Evolutionary conservation across 192 early-diverging fungal species (phyloP).

Genomic region (Podila horticola): DNA sequence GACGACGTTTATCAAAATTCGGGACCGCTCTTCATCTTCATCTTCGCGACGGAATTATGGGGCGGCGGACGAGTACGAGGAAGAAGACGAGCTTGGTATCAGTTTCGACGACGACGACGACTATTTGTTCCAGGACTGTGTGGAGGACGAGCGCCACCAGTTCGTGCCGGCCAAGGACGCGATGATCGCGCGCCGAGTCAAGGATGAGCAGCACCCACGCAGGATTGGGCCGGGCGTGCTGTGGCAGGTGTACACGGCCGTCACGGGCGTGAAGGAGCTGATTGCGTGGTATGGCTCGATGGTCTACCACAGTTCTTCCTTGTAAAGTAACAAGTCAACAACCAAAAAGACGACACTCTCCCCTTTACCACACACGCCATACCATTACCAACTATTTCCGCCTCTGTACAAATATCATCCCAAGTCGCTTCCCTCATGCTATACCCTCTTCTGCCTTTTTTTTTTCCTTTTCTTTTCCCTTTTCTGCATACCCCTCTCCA

Average conservation of each 20-base stretch:
- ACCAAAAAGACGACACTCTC: not conserved
- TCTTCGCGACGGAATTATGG: not conserved
- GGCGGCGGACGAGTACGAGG: slow-evolving; percentile 14
- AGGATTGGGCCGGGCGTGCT: slow-evolving; percentile 5
- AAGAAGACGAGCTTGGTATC: not conserved
- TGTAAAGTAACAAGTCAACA: slow-evolving; percentile 12
- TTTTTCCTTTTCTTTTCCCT: not conserved
- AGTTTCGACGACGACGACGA: not conserved
- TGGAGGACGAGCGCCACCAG: not conserved
- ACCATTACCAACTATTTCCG: not conserved
- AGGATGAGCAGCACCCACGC: not conserved
- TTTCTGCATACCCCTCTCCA: slow-evolving; percentile 11
- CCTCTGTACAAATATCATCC: not conserved
- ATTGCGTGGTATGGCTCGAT: slow-evolving; percentile 50
- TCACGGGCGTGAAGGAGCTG: slow-evolving; percentile 39
- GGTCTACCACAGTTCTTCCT: slow-evolving; percentile 51
- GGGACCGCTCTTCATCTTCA: not conserved
- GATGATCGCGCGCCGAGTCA: slow-evolving; percentile 5
- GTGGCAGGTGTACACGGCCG: slow-evolving; percentile 52
- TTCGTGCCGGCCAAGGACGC: slow-evolving; percentile 24
- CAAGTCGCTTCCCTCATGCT: too few relatives aligned
- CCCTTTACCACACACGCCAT: not conserved
- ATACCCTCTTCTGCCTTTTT: not conserved
- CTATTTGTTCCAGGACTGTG: not conserved
- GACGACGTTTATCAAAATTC: slow-evolving; percentile 47